A percentile compares a stretch with the other conserved stretches of the same genome.
Evolutionary conservation across 352 stramenopile genomes (phyloP).

Genomic region (Elongisporangium undulatum): DNA sequence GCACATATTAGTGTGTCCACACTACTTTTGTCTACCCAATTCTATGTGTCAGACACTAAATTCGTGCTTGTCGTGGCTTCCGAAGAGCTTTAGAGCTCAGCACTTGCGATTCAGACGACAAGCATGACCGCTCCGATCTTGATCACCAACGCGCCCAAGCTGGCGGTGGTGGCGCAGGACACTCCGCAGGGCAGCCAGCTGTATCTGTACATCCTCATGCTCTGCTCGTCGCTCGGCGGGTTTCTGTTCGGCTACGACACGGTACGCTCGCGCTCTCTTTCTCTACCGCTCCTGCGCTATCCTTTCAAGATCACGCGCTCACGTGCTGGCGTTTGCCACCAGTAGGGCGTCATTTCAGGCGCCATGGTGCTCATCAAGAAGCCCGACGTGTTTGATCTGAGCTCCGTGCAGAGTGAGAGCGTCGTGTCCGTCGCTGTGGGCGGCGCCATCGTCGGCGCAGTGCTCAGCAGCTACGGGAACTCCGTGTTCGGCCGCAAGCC

Average conservation of each 20-base stretch:
- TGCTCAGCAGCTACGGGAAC: constrained; percentile 54
- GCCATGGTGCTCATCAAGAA: constrained; percentile 69
- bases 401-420: constrained; percentile 48
- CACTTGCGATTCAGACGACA: too few relatives aligned
- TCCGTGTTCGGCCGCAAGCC: constrained; percentile 51
- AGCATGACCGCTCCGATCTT: too few relatives aligned
- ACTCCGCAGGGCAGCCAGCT: constrained; percentile 9
- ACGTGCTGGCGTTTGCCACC: too few relatives aligned
- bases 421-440: constrained; percentile 69
- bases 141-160: too few relatives aligned
- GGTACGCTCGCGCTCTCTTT: constrained; percentile 14
- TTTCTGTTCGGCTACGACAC: constrained; percentile 85
- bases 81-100: too few relatives aligned
- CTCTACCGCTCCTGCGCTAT: background rate
- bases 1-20: too few relatives aligned
- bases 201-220: constrained; percentile 58
- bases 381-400: constrained; percentile 52
- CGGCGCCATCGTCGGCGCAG: constrained; percentile 59
- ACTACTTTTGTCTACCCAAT: too few relatives aligned
- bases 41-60: too few relatives aligned
- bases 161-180: too few relatives aligned
- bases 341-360: constrained; percentile 70
- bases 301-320: background rate
- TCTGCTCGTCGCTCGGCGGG: constrained; percentile 64
- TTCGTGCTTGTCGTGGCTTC: too few relatives aligned